These are phyloP conservation scores for Lipomyces orientalis DNA, from an alignment of 805 yeast genomes.

Conservation along the genomic window DNA sequence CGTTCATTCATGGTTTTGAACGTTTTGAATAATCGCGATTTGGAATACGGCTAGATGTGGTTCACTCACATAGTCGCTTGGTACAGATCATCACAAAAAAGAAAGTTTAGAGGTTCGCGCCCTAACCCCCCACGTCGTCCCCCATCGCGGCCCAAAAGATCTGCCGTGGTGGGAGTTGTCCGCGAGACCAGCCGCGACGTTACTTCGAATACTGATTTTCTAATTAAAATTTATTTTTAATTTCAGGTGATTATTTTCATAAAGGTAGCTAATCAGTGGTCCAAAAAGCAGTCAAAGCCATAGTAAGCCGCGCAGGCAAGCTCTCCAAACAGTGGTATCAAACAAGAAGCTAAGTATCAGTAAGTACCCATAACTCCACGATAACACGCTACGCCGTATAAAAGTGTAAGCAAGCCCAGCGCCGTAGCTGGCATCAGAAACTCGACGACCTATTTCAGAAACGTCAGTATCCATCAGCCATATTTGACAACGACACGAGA, in stretches of 20 bases:
- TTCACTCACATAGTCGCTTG: too few species aligned
- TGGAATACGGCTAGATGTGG: neutral
- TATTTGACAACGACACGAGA: neutral
- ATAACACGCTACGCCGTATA: neutral
- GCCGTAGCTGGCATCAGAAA: constrained; percentile 1
- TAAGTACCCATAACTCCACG: neutral
- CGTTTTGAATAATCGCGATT: too few species aligned
- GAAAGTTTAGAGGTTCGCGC: neutral
- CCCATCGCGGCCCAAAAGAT: too few species aligned
- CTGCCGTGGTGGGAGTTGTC: too few species aligned
- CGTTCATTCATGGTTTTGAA: neutral
- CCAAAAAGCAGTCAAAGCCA: neutral
- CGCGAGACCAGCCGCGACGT: neutral
- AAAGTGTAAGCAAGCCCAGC: neutral
- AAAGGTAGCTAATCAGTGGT: neutral
- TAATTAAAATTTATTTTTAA: neutral
- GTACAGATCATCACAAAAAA: neutral
- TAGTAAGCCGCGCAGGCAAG: neutral
- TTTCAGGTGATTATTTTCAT: neutral
- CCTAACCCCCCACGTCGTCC: too few species aligned
- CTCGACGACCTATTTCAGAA: neutral
- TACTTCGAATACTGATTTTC: neutral
- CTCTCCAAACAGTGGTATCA: neutral
- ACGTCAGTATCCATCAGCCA: neutral
- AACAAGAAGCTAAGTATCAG: neutral